These are phyloP conservation scores for Blepharisma stoltei DNA, from an alignment of 73 alveolate genomes.

Conservation along the genomic window DNA sequence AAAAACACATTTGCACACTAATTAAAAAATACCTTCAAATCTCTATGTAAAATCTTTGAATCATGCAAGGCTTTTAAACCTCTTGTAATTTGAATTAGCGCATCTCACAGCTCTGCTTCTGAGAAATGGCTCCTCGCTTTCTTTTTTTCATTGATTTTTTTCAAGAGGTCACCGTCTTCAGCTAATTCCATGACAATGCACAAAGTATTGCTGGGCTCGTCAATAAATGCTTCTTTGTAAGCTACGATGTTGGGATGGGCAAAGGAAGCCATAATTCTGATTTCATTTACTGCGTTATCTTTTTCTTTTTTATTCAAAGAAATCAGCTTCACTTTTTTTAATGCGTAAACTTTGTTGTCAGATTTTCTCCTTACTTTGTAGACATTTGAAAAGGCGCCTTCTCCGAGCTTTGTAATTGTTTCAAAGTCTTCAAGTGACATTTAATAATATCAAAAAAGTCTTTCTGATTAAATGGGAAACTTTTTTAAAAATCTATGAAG, in stretches of 20 bases:
- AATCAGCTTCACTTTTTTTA: constrained; percentile 56
- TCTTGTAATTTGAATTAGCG: constrained; percentile 72
- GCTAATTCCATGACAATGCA: constrained; percentile 87
- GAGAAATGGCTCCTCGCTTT: constrained; percentile 56
- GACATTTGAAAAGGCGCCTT: constrained; percentile 78
- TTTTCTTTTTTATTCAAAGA: constrained; percentile 39
- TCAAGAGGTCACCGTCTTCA: constrained; percentile 75
- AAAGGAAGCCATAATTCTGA: constrained; percentile 41
- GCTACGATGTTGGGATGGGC: constrained; percentile 62
- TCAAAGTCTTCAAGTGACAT: constrained; percentile 50
- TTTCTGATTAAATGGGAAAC: too few relatives aligned
- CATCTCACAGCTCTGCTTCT: constrained; percentile 75
- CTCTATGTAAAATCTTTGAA: constrained; percentile 76
- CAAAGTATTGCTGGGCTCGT: constrained; percentile 46
- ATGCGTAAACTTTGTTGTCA: constrained; percentile 51
- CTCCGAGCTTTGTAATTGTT: constrained; percentile 65
- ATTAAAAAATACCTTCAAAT: constrained; percentile 37
- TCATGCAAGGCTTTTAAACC: constrained; percentile 80
- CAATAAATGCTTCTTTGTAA: constrained; percentile 78
- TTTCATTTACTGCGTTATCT: constrained; percentile 46
- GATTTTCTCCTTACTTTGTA: constrained; percentile 75
- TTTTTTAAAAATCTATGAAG: too few relatives aligned
- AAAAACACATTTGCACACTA: constrained; percentile 40
- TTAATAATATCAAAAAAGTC: too few relatives aligned
- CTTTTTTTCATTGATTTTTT: constrained; percentile 53